Percentiles rank a stretch among this genome's conserved stretches.
These are phyloP conservation scores for Naganishia liquefaciens DNA, from an alignment of 1,284 basidiomycete species.

Conservation along the genomic window DNA sequence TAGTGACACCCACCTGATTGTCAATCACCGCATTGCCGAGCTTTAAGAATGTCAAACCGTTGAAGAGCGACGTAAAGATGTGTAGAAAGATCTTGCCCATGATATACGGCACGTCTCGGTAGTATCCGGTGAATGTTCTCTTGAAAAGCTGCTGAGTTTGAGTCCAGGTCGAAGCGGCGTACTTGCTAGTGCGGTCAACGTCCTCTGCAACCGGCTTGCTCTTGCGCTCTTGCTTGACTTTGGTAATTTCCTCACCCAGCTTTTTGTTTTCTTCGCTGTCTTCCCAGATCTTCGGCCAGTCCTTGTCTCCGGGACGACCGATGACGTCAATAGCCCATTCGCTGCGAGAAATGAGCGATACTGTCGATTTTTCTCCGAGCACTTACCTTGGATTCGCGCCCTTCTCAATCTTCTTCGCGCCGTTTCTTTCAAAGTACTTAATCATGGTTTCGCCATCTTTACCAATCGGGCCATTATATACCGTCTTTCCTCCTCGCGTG, in stretches of 20 bases:
- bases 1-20: conserved; percentile 21
- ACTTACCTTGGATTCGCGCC: conserved; percentile 53
- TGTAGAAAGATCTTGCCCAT: conserved; percentile 48
- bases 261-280: conserved; percentile 30
- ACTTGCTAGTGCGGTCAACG: conserved; percentile 32
- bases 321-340: conserved; percentile 26
- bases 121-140: conserved; percentile 40
- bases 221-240: conserved; percentile 29
- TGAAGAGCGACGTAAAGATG: conserved; percentile 40
- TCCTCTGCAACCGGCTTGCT: conserved; percentile 19
- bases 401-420: conserved; percentile 48
- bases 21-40: conserved; percentile 28
- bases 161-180: conserved; percentile 43
- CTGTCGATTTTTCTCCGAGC: conserved; percentile 30
- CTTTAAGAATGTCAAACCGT: conserved; percentile 43
- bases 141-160: conserved; percentile 45
- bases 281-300: conserved; percentile 32
- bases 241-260: conserved; percentile 28
- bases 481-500: conserved; percentile 55
- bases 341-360: conserved; percentile 9
- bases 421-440: conserved; percentile 56
- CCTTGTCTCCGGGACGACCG: conserved; percentile 22
- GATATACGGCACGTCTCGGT: conserved; percentile 44
- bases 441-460: conserved; percentile 53
- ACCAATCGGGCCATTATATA: conserved; percentile 52